These are phyloP conservation scores for Pulveroboletus frians DNA, from an alignment of 768 basidiomycete genomes.

Conservation along the genomic window DNA sequence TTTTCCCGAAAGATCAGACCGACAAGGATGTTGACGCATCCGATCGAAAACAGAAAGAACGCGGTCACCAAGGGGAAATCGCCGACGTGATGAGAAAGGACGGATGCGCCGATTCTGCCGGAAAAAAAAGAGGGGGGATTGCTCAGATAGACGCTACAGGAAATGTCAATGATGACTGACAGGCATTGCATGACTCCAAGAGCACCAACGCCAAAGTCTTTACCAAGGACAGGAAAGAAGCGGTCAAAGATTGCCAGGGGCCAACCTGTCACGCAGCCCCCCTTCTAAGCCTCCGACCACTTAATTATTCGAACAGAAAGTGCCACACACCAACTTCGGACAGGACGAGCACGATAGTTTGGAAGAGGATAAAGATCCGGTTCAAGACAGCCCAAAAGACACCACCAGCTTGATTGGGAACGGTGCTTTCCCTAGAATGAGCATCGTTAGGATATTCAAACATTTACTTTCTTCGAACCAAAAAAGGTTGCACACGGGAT, in stretches of 20 bases:
- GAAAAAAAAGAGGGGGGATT: neutral
- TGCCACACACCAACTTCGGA: conserved; percentile 36
- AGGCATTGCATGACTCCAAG: conserved; percentile 85
- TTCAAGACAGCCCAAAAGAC: conserved; percentile 89
- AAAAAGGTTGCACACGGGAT: conserved; percentile 53
- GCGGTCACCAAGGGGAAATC: conserved; percentile 83
- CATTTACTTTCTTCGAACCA: neutral
- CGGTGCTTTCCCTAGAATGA: conserved; percentile 57
- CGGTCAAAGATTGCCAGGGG: conserved; percentile 73
- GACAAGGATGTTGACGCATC: conserved; percentile 76
- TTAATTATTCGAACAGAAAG: neutral
- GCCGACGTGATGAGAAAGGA: conserved; percentile 74
- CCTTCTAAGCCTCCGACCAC: neutral
- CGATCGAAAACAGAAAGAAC: conserved; percentile 79
- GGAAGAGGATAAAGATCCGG: conserved; percentile 79
- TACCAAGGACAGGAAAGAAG: conserved; percentile 90
- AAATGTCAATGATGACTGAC: conserved; percentile 37
- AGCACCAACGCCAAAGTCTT: conserved; percentile 78
- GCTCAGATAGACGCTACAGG: neutral
- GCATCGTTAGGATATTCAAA: neutral
- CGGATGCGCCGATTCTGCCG: conserved; percentile 56
- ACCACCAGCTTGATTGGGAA: conserved; percentile 91
- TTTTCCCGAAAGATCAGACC: conserved; percentile 74
- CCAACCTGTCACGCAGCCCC: conserved; percentile 43
- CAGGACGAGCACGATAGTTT: conserved; percentile 65